Evolutionary conservation across 1,284 basidiomycete genomes (phyloP), one percentile per base, ranked within the genome.

Genomic region (Boletus sp.): DNA sequence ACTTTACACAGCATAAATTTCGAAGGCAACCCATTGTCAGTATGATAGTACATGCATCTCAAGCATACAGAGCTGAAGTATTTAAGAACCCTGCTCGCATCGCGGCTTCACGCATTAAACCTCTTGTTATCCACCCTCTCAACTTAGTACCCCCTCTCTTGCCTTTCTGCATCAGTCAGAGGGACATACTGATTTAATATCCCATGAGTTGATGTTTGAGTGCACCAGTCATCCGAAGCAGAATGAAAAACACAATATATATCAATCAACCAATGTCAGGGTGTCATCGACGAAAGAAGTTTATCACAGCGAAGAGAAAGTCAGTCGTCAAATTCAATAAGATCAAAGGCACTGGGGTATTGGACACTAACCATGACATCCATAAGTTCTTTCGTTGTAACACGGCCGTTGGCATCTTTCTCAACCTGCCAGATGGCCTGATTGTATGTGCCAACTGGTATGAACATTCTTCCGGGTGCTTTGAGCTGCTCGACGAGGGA

Each of bases 381-480:
- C 70, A 95, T 93, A 2, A 95, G 69, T 57, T 80, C 73, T 51
- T 74, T 78, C 66, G 79, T 67, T 0, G 76, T 82, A 0, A 97
- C 77, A 1, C 75, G 73, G 0, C 94, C 94, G 0, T 82, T 51
- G 27, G 60, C 71, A 54, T 88, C 84, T 66, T 97, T 96, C 63
- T 94, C 91, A 8, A 94, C 73, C 59, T 89, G 82, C 60, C 80
- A 72, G 42, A 95, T 82, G 46, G 76, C 66, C 68, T 94, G 83
- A 26, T 52, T 56, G 26, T 69, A 59, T 1, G 74, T 77, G 5
- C 92, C 93, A 7, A 98, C 86, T 1, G 94, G 94, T 44, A 97
- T 89, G 69, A 97, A 95, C 86, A 97, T 91, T 42, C 91, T 74
- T 2, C 95, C 95, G 0, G 92, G 92, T 2, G 69, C 67, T 12